Conservation (phyloP, 2,329 filamentous ascomycete species). For the Hymenoscyphus fructigenus region DNA sequence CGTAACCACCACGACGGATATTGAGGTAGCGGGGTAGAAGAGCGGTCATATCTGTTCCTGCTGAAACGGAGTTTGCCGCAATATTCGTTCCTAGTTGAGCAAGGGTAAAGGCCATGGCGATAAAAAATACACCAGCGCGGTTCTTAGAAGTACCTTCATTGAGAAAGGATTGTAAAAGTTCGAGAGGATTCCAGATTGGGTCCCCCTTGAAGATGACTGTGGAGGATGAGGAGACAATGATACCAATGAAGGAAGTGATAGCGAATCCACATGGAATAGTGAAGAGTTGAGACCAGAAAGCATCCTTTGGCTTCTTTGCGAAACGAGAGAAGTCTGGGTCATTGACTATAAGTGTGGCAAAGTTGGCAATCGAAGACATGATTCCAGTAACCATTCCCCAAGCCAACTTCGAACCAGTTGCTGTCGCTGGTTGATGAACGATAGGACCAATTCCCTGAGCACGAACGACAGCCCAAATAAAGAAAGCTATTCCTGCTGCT, state of each 20-base stretch:
- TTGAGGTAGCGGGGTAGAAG: conserved; percentile 77
- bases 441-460: conserved; percentile 84
- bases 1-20: conserved; percentile 83
- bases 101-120: conserved; percentile 68
- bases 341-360: conserved; percentile 79
- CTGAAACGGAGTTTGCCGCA: conserved; percentile 81
- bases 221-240: conserved; percentile 73
- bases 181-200: conserved; percentile 72
- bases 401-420: conserved; percentile 66
- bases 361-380: conserved; percentile 89
- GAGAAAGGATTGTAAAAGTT: conserved; percentile 65
- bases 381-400: conserved; percentile 85
- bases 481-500: conserved; percentile 77
- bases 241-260: conserved; percentile 81
- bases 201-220: conserved; percentile 62
- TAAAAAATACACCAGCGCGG: conserved; percentile 74
- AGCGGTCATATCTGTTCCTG: conserved; percentile 74
- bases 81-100: conserved; percentile 87
- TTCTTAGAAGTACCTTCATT: conserved; percentile 66
- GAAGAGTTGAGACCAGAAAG: conserved; percentile 76
- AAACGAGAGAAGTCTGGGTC: conserved; percentile 86
- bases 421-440: conserved; percentile 63
- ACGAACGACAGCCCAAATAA: conserved; percentile 81
- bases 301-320: conserved; percentile 71
- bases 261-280: conserved; percentile 72